Evolutionary conservation across 1,284 basidiomycete species (phyloP).

Genomic region (Ceratobasidium sp.): DNA sequence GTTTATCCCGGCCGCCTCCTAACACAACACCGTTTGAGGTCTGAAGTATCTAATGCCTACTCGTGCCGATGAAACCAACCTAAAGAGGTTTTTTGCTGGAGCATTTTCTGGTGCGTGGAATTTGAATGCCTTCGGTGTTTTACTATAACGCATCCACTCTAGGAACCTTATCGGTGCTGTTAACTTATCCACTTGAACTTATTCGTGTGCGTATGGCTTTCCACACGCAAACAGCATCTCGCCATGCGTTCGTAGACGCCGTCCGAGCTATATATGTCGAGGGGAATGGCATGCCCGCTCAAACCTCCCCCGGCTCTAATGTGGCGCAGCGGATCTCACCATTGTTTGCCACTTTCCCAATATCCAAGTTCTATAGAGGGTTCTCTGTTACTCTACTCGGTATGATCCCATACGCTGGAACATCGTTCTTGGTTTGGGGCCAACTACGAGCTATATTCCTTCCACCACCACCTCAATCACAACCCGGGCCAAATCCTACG

Average conservation of each 20-base stretch:
- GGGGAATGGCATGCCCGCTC: constrained; percentile 57
- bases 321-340: constrained; percentile 50
- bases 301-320: constrained; percentile 51
- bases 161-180: constrained; percentile 90
- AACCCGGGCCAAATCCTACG: constrained; percentile 61
- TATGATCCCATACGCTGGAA: constrained; percentile 97
- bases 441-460: constrained; percentile 79
- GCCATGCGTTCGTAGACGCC: constrained; percentile 74
- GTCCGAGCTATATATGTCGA: constrained; percentile 81
- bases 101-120: constrained; percentile 81
- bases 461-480: constrained; percentile 58
- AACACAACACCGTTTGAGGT: constrained; percentile 58
- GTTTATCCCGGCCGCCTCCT: constrained; percentile 32
- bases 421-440: constrained; percentile 95
- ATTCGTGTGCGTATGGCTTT: constrained; percentile 97
- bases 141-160: not conserved
- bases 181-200: constrained; percentile 96
- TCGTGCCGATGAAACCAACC: constrained; percentile 80
- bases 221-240: constrained; percentile 70
- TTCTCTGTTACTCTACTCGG: constrained; percentile 92
- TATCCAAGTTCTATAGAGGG: constrained; percentile 95
- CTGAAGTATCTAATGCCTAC: constrained; percentile 83
- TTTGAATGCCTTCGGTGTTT: not conserved
- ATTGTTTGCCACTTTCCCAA: constrained; percentile 67
- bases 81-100: constrained; percentile 89